A percentile compares a stretch with the other conserved stretches of the same genome.
phyloP scores from a whole-genome alignment of 306 rosid species.

The Quercus dentata region DNA sequence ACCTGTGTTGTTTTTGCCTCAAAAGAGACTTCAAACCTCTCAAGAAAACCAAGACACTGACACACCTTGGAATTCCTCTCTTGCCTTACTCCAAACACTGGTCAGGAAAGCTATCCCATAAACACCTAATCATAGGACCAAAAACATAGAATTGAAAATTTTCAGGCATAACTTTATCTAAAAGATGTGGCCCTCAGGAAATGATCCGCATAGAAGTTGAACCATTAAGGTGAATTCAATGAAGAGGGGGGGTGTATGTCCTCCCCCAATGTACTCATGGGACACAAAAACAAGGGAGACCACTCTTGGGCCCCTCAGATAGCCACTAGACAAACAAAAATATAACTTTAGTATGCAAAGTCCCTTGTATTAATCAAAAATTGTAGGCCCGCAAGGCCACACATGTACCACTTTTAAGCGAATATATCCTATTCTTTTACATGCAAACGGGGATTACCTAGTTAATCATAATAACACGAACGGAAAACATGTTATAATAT shows the following conservation, averaged over 20 bases:
- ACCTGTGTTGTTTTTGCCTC: neutral
- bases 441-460: slow-evolving; percentile 2
- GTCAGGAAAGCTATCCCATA: no score
- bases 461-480: slow-evolving; percentile 25
- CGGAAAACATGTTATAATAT: slow-evolving; percentile 10
- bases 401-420: neutral
- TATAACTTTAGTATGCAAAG: neutral
- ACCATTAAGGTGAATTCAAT: neutral
- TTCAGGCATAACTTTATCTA: no score
- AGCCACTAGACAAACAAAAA: slow-evolving; percentile 28
- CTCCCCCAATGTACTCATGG: neutral
- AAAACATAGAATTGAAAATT: no score
- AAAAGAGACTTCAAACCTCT: neutral
- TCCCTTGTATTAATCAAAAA: neutral
- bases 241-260: neutral
- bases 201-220: neutral
- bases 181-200: neutral
- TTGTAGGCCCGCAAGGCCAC: slow-evolving; percentile 8
- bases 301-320: slow-evolving; percentile 16
- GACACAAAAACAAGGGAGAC: slow-evolving; percentile 27
- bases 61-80: neutral
- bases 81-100: no score
- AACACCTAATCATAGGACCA: no score
- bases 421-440: slow-evolving; percentile 22
- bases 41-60: neutral